Conservation (phyloP, 2,329 filamentous ascomycete species). For the Nemania serpens region DNA sequence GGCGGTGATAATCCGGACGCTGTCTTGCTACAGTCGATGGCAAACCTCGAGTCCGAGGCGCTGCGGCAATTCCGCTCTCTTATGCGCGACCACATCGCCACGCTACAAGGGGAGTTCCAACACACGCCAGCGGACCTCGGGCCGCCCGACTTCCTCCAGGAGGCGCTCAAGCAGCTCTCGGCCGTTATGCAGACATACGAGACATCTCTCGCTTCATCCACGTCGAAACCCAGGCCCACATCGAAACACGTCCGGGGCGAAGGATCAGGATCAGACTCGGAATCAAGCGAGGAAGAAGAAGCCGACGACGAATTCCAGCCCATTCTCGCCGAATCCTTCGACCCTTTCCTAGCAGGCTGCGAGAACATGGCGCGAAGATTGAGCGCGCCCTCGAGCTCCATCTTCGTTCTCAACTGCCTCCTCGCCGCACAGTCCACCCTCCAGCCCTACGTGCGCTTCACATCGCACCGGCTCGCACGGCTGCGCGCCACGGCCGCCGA, state of each 20-base stretch:
- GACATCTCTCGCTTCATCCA: conserved; percentile 67
- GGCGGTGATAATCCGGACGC: conserved; percentile 59
- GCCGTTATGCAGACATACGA: conserved; percentile 86
- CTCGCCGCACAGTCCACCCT: conserved; percentile 62
- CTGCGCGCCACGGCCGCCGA: conserved; percentile 62
- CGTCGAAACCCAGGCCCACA: background rate
- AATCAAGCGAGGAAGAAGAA: background rate
- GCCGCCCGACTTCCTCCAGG: conserved; percentile 78
- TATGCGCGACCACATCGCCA: conserved; percentile 78
- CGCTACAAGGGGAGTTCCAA: conserved; percentile 73
- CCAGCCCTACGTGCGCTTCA: conserved; percentile 64
- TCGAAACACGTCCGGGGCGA: background rate
- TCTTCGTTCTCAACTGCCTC: conserved; percentile 77
- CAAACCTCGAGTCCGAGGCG: conserved; percentile 73
- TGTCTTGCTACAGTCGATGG: conserved; percentile 70
- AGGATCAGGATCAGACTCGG: background rate
- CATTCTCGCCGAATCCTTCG: conserved; percentile 77
- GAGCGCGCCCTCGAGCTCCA: conserved; percentile 58
- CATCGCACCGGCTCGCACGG: conserved; percentile 56
- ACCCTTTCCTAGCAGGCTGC: conserved; percentile 82
- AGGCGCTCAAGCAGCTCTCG: conserved; percentile 77
- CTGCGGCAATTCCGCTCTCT: conserved; percentile 81
- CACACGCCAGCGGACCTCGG: conserved; percentile 73
- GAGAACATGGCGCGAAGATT: conserved; percentile 69
- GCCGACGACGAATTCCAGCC: conserved; percentile 70